phyloP scores from a whole-genome alignment of 1,139 yeast species.

The Sugiyamaella paludigena region DNA sequence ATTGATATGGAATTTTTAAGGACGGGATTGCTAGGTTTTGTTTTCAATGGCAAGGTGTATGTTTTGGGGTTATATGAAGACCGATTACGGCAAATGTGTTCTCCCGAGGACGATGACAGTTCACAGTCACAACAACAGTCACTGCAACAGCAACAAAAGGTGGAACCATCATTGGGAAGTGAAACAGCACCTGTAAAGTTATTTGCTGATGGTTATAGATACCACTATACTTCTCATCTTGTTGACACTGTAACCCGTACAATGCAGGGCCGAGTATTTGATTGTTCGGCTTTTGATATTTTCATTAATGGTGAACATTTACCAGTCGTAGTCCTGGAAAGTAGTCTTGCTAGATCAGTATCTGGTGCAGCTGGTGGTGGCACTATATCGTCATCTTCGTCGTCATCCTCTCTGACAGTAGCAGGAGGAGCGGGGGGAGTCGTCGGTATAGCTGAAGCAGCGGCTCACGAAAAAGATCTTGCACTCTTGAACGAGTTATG shows the following conservation, averaged over 20 bases:
- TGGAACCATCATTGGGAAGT: slow-evolving; percentile 29
- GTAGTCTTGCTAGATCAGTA: slow-evolving; percentile 54
- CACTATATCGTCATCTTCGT: slow-evolving; percentile 4
- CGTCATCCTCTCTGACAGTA: slow-evolving; percentile 6
- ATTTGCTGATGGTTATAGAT: slow-evolving; percentile 42
- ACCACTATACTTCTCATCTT: slow-evolving; percentile 83
- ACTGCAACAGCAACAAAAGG: slow-evolving; percentile 56
- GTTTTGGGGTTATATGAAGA: slow-evolving; percentile 90
- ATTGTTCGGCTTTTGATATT: slow-evolving; percentile 89
- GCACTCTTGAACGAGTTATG: slow-evolving; percentile 70
- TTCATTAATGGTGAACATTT: slow-evolving; percentile 80
- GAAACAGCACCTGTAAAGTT: neutral
- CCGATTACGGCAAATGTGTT: slow-evolving; percentile 63
- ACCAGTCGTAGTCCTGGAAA: slow-evolving; percentile 85
- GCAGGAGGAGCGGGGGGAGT: slow-evolving; percentile 7
- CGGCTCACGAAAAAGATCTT: slow-evolving; percentile 35
- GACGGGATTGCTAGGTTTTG: slow-evolving; percentile 88
- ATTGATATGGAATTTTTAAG: slow-evolving; percentile 78
- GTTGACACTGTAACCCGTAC: slow-evolving; percentile 76
- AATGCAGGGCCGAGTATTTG: slow-evolving; percentile 71
- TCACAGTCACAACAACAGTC: slow-evolving; percentile 30
- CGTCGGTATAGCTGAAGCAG: slow-evolving; percentile 16
- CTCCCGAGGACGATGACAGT: slow-evolving; percentile 14
- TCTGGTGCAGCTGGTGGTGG: slow-evolving; percentile 28
- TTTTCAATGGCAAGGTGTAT: slow-evolving; percentile 80